Percentiles rank a stretch among this genome's conserved stretches.
phyloP scores from a whole-genome alignment of 305 asterid genomes.

The Ilex paraguariensis region DNA sequence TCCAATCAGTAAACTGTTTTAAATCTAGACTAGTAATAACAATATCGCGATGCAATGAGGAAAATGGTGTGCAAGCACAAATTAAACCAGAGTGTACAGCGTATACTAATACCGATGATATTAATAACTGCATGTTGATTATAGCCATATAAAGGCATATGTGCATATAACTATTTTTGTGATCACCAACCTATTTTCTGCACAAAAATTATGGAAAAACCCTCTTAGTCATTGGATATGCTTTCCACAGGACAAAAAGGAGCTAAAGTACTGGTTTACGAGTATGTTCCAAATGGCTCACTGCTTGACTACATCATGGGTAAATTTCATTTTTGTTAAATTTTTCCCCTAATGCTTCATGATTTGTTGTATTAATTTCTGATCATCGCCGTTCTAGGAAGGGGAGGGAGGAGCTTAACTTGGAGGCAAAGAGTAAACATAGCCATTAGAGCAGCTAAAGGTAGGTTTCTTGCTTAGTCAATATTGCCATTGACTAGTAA shows the following conservation, averaged over 20 bases:
- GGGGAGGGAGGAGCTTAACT: constrained; percentile 52
- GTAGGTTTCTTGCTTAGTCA: constrained; percentile 17
- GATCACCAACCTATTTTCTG: too few species aligned
- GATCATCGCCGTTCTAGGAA: constrained; percentile 29
- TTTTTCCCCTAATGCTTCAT: not conserved
- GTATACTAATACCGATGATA: not conserved
- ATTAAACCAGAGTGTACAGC: not conserved
- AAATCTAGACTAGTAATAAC: too few species aligned
- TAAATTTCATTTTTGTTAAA: constrained; percentile 10
- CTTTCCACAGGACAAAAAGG: constrained; percentile 39
- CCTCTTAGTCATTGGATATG: not conserved
- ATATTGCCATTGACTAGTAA: too few species aligned
- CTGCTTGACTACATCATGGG: constrained; percentile 68
- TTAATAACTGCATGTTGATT: not conserved
- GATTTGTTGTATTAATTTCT: not conserved
- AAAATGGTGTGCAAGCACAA: too few species aligned
- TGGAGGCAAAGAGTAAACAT: constrained; percentile 73
- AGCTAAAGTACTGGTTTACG: constrained; percentile 61
- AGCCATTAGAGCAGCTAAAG: constrained; percentile 84
- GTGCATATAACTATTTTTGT: too few species aligned
- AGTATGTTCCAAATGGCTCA: constrained; percentile 68
- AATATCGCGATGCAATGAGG: too few species aligned
- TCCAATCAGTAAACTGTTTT: too few species aligned
- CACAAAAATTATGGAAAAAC: too few species aligned
- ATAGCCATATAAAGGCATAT: not conserved